phyloP scores from a whole-genome alignment of 1,139 yeast genomes.

The Ashbya aceris region DNA sequence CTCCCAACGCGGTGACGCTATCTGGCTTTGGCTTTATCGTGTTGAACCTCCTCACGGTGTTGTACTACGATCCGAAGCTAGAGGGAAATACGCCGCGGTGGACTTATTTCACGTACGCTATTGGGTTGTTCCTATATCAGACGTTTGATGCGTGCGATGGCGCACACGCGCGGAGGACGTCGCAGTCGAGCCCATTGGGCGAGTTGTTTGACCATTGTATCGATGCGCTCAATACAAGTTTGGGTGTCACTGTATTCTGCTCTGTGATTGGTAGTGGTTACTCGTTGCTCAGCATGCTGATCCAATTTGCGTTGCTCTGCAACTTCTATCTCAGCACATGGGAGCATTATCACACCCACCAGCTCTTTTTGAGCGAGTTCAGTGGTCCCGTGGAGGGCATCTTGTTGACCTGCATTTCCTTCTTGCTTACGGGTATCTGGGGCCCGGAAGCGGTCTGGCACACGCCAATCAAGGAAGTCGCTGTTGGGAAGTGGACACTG shows the following conservation, averaged over 20 bases:
- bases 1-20: constrained; percentile 80
- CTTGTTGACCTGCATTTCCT: constrained; percentile 48
- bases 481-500: constrained; percentile 6
- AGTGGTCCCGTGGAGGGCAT: constrained; percentile 97
- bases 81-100: constrained; percentile 59
- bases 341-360: constrained; percentile 94
- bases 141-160: constrained; percentile 98
- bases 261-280: constrained; percentile 69
- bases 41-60: constrained; percentile 52
- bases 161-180: constrained; percentile 83
- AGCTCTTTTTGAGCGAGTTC: constrained; percentile 64
- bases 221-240: constrained; percentile 82
- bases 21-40: constrained; percentile 66
- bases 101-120: constrained; percentile 72
- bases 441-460: constrained; percentile 66
- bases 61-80: constrained; percentile 66
- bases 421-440: constrained; percentile 50
- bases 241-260: constrained; percentile 64
- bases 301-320: constrained; percentile 69
- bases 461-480: constrained; percentile 16
- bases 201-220: constrained; percentile 91
- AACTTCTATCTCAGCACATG: constrained; percentile 88
- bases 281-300: constrained; percentile 48
- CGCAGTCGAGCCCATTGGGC: constrained; percentile 91
- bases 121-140: constrained; percentile 82